Evolutionary conservation across 768 basidiomycete genomes (phyloP).

Genomic region (Russula dissimulans): DNA sequence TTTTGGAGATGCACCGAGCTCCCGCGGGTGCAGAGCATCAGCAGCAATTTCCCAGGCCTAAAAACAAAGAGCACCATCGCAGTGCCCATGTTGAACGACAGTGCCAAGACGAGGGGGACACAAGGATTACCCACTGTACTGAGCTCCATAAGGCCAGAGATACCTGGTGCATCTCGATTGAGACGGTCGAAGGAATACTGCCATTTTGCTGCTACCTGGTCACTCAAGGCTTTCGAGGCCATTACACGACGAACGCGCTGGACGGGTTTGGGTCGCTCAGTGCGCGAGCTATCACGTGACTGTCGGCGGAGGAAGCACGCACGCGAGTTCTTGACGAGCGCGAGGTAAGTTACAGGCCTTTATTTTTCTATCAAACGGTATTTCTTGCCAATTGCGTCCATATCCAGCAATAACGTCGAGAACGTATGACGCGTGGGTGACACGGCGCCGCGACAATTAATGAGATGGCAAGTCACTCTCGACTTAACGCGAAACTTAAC

Average conservation of each 20-base stretch:
- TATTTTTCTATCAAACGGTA: no score
- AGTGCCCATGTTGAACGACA: background rate
- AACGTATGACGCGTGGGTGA: no score
- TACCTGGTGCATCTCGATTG: constrained; percentile 49
- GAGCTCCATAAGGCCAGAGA: constrained; percentile 53
- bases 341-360: no score
- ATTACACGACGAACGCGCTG: constrained; percentile 24
- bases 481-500: no score
- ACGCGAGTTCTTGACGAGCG: no score
- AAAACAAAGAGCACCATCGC: background rate
- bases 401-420: no score
- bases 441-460: no score
- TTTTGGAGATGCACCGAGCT: constrained; percentile 33
- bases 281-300: no score
- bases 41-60: constrained; percentile 48
- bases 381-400: no score
- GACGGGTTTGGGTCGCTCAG: no score
- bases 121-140: constrained; percentile 36
- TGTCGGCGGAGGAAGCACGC: no score
- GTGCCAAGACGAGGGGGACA: background rate
- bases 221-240: constrained; percentile 54
- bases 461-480: no score
- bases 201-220: constrained; percentile 63
- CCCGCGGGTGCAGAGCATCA: constrained; percentile 43
- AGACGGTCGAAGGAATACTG: constrained; percentile 58